Percentiles rank a stretch among this genome's conserved stretches.
Evolutionary conservation across 2,329 filamentous ascomycete species (phyloP).

Genomic region (Alternaria longipes): DNA sequence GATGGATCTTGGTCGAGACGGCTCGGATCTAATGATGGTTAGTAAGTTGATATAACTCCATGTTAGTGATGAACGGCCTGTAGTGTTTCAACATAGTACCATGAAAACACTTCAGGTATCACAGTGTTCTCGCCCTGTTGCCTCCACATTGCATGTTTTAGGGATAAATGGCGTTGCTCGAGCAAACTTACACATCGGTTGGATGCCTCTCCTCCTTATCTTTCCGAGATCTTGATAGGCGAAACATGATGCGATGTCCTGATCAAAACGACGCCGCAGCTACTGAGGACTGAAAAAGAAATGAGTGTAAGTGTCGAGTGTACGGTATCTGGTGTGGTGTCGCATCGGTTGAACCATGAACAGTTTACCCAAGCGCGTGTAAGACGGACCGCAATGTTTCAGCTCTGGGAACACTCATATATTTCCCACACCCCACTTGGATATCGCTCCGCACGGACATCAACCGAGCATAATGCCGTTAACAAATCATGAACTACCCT

Average conservation of each 20-base stretch:
- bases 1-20: slow-evolving; percentile 14
- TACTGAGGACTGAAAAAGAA: not conserved
- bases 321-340: not conserved
- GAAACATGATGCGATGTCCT: slow-evolving; percentile 11
- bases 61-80: not conserved
- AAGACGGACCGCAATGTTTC: slow-evolving; percentile 6
- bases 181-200: slow-evolving; percentile 14
- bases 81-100: not conserved
- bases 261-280: not conserved
- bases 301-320: not conserved
- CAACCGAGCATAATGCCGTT: slow-evolving; percentile 10
- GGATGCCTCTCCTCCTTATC: slow-evolving; percentile 2
- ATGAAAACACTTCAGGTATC: not conserved
- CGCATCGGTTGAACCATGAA: not conserved
- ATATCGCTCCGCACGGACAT: slow-evolving; percentile 12
- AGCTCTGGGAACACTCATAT: slow-evolving; percentile 18
- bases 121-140: not conserved
- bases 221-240: slow-evolving; percentile 12
- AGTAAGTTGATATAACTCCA: not conserved
- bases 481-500: slow-evolving; percentile 7
- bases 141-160: not conserved
- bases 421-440: slow-evolving; percentile 7
- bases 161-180: not conserved
- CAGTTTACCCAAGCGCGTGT: not conserved
- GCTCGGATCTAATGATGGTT: slow-evolving; percentile 17